phyloP scores from a whole-genome alignment of 2,329 filamentous ascomycete genomes.

The Lithohypha guttulata region DNA sequence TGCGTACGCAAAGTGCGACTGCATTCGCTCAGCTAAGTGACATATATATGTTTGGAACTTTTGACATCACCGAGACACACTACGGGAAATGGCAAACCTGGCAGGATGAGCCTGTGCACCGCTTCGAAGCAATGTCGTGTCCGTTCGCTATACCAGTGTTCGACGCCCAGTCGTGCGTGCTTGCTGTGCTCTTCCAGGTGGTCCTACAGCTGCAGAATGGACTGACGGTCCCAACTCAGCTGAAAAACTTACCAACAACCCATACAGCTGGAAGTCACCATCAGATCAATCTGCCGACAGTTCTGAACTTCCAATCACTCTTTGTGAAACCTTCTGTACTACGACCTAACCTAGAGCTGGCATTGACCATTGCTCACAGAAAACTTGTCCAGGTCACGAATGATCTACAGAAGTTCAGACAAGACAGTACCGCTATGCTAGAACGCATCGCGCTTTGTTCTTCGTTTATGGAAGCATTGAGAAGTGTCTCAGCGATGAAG shows the following conservation, averaged over 20 bases:
- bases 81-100: constrained; percentile 2
- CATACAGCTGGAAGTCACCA: too few species aligned
- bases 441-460: too few species aligned
- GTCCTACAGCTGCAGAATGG: neutral
- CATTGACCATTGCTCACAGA: too few species aligned
- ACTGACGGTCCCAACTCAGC: neutral
- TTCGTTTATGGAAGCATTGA: neutral
- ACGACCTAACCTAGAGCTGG: too few species aligned
- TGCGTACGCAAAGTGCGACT: too few species aligned
- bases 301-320: too few species aligned
- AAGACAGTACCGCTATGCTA: too few species aligned
- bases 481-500: neutral
- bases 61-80: neutral
- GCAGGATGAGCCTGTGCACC: constrained; percentile 1
- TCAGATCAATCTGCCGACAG: too few species aligned
- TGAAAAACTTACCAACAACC: neutral
- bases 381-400: too few species aligned
- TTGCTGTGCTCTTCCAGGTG: neutral
- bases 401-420: too few species aligned
- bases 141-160: neutral
- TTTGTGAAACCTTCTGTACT: too few species aligned
- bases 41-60: constrained; percentile 4
- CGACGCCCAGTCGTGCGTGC: constrained; percentile 1
- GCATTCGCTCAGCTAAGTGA: too few species aligned
- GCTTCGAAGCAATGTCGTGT: neutral